Evolutionary conservation across 495 filamentous ascomycete genomes (phyloP), one percentile per base, ranked within the genome.

Genomic region (Delitschia confertaspora): DNA sequence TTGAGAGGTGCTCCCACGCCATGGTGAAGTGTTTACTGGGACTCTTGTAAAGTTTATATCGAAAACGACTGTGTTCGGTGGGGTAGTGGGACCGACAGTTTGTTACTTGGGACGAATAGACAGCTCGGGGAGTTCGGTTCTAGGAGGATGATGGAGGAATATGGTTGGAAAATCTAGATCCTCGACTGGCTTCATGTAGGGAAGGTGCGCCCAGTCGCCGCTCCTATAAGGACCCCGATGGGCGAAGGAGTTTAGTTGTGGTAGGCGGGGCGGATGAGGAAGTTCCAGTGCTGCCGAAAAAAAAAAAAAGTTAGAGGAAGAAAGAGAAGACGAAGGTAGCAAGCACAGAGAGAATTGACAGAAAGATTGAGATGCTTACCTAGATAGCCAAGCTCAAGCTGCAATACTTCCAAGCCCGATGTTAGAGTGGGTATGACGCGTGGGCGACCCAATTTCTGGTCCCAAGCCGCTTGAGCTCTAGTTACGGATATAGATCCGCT

Each of bases 1-100:
- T 78, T 39, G 81, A 79, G 44, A 96, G 70, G 53, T 96, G 86
- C 38, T 89, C 80, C 88, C 88, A 96, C 46, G 78, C 85, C 88
- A 96, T 96, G 5, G 37, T 62, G 35, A 37, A 14, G 46, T 38
- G 27, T 42, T 45, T 24, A 19, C n/a, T n/a, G n/a, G n/a, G n/a
- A n/a, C n/a, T n/a, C n/a, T n/a, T n/a, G n/a, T n/a, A n/a, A n/a
- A n/a, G n/a, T n/a, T n/a, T n/a, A n/a, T n/a, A n/a, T n/a, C n/a
- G n/a, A n/a, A n/a, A n/a, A n/a, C n/a, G n/a, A n/a, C n/a, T n/a
- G n/a, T n/a, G n/a, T n/a, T n/a, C n/a, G n/a, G 33, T 35, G 16
- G 16, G 3, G 10, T 3, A 5, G 33, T 17, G n/a, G 9, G 33
- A 35, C 3, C 18, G n/a, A 35, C 5, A n/a, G n/a, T n/a, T n/a